Conservation (phyloP, 441 rosid genomes). For the Kokia cookei region DNA sequence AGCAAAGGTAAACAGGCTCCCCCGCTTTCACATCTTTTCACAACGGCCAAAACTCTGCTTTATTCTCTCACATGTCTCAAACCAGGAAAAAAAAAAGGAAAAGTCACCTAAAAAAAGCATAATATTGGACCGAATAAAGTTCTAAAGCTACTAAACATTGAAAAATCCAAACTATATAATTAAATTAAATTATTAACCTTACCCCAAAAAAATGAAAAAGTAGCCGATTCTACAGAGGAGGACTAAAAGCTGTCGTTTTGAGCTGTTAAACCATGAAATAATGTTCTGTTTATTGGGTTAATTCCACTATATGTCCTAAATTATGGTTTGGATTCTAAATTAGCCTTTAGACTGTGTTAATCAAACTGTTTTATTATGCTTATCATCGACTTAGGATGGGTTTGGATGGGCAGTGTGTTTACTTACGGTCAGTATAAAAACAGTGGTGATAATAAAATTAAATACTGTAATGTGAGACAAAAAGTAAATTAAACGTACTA, state of each 20-base stretch:
- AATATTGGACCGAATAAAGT: constrained; percentile 19
- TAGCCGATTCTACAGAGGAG: background rate
- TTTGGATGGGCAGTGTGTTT: no score
- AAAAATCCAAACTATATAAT: background rate
- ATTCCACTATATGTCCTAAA: no score
- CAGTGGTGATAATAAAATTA: no score
- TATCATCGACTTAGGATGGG: no score
- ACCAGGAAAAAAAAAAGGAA: background rate
- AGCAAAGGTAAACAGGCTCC: background rate
- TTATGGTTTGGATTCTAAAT: no score
- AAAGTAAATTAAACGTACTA: no score
- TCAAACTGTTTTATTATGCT: no score
- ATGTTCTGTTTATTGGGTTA: background rate
- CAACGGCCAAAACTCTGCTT: constrained; percentile 58
- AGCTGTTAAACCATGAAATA: background rate
- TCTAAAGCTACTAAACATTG: background rate
- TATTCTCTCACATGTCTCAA: constrained; percentile 35
- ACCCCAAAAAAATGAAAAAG: background rate
- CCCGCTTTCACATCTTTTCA: constrained; percentile 43
- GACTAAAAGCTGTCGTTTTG: background rate
- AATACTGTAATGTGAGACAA: no score
- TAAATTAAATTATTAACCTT: background rate
- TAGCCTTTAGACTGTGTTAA: no score
- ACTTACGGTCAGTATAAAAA: no score
- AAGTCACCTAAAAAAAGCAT: background rate